Evolutionary conservation across 2,329 filamentous ascomycete species (phyloP).

Genomic region (Exserohilum rostratum): DNA sequence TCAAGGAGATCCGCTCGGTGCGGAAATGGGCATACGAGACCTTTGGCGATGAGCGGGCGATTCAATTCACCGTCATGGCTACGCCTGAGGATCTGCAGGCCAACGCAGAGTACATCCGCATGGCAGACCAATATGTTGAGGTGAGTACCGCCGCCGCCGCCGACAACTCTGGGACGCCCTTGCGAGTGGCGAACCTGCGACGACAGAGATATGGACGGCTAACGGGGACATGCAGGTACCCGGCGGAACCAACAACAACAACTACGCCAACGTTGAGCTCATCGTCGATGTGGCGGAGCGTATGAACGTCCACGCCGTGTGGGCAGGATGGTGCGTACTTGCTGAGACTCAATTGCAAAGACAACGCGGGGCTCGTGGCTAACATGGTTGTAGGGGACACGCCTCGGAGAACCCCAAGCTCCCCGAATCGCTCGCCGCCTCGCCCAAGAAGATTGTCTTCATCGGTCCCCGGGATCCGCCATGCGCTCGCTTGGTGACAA

Average conservation of each 20-base stretch:
- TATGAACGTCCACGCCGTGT: conserved; percentile 97
- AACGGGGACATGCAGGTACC: conserved; percentile 67
- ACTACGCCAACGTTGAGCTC: conserved; percentile 98
- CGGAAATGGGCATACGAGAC: conserved; percentile 99
- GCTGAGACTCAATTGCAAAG: background rate
- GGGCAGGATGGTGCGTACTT: conserved; percentile 87
- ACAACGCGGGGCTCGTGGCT: conserved; percentile 15
- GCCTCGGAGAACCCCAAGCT: conserved; percentile 98
- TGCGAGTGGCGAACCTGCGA: background rate
- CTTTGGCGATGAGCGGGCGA: conserved; percentile 96
- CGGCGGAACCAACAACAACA: conserved; percentile 99
- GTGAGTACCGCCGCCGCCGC: conserved; percentile 52
- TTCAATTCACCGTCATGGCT: conserved; percentile 99
- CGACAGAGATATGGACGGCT: conserved; percentile 18
- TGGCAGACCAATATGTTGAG: conserved; percentile 99
- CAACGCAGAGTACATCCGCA: conserved; percentile 98
- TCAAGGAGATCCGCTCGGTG: conserved; percentile 98
- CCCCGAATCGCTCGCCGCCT: conserved; percentile 92
- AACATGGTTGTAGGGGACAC: conserved; percentile 65
- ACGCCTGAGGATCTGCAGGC: conserved; percentile 96
- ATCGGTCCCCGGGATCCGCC: conserved; percentile 97
- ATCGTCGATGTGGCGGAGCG: conserved; percentile 99
- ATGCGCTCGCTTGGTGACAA: conserved; percentile 99
- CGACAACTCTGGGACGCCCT: too few species aligned
- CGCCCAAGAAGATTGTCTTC: conserved; percentile 98